Conservation (phyloP, 306 rosid species). For the Mucuna pruriens region DNA sequence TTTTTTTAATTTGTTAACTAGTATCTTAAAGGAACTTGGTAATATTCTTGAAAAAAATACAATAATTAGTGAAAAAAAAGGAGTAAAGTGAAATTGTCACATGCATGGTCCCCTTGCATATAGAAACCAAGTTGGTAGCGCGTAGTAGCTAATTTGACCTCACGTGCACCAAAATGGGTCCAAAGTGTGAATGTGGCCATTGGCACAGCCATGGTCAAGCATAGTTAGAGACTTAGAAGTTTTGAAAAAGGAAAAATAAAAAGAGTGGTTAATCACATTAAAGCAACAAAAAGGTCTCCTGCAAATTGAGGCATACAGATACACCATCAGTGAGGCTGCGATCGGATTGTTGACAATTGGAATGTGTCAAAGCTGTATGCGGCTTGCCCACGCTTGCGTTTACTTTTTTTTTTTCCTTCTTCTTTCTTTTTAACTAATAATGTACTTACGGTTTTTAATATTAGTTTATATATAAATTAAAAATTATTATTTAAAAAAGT, state of each 20-base stretch:
- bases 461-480: too few relatives aligned
- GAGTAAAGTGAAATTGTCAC: not conserved
- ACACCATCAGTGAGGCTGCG: slow-evolving; percentile 20
- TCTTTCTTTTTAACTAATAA: too few relatives aligned
- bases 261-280: slow-evolving; percentile 30
- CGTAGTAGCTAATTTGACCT: not conserved
- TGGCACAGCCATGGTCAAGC: slow-evolving; percentile 14
- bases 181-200: slow-evolving; percentile 31
- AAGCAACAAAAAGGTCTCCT: slow-evolving; percentile 10
- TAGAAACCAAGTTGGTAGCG: not conserved
- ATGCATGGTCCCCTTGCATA: slow-evolving; percentile 21
- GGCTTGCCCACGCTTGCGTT: not conserved
- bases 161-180: slow-evolving; percentile 34
- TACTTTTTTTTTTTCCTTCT: too few relatives aligned
- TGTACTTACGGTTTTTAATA: too few relatives aligned
- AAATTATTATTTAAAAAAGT: too few relatives aligned
- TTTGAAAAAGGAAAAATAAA: slow-evolving; percentile 28
- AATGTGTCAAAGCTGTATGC: not conserved
- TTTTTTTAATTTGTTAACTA: not conserved
- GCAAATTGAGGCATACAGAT: slow-evolving; percentile 7
- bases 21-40: not conserved
- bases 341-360: not conserved
- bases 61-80: not conserved
- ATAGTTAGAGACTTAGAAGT: slow-evolving; percentile 19
- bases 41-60: not conserved